Evolutionary conservation across 345 rosid genomes (phyloP), one percentile per base, ranked within the genome.

Genomic region (Nephelium lappaceum): DNA sequence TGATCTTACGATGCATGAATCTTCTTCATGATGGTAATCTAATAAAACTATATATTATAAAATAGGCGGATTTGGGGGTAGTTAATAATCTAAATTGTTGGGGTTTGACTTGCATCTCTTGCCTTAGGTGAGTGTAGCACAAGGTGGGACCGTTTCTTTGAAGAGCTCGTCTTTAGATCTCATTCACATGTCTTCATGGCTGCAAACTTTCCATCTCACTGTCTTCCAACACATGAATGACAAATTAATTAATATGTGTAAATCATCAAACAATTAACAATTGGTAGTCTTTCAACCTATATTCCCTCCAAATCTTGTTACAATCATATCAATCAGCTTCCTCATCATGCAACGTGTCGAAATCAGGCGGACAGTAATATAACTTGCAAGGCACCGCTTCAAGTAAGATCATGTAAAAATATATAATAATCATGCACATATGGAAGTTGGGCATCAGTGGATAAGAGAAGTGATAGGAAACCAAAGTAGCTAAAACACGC

Each of bases 21-120:
- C 57, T 71, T 63, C 15, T 68, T 9, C 24, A 18, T 2, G 5
- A 36, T 15, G 16, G 36, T 19, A 6, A 23, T 39, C 43, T 60
- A 41, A 53, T 12, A 9, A 8, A n/a, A 16, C 11, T 24, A 5
- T 6, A 45, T 43, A 51, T 27, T 76, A 51, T 4, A 38, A 67
- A 21, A 72, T 67, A 27, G 41, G 38, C 42, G 45, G 38, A 72
- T 51, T 79, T n/a, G 75, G 79, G 85, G 81, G 78, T 11, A 69
- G 88, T 73, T 85, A 79, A 80, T 67, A 11, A 74, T 80, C 85
- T 86, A 81, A 63, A 6, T 77, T 79, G 21, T 80, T 84, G 86
- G 80, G 41, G 47, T 55, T 82, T 84, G 84, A 83, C 84, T 87
- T 83, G 60, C 77, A 42, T 86, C 81, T 79, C 84, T 79, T 25